These are phyloP conservation scores for Phyllosticta citribraziliensis DNA, from an alignment of 2,329 filamentous ascomycete genomes.

Conservation along the genomic window DNA sequence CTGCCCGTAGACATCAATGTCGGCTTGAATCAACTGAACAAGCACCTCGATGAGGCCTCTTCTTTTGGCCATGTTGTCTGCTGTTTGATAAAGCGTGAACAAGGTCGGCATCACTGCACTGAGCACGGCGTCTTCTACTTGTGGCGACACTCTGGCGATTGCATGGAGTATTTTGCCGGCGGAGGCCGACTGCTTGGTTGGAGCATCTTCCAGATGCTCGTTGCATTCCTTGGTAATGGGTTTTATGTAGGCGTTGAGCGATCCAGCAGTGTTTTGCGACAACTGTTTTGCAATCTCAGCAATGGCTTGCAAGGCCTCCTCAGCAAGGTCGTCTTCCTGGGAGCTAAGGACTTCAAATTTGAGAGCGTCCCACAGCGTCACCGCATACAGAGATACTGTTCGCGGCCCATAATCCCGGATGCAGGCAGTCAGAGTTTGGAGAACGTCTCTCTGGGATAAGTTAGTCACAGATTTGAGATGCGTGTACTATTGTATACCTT, in stretches of 20 bases:
- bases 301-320: constrained; percentile 47
- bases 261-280: constrained; percentile 38
- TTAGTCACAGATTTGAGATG: background rate
- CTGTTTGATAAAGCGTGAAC: constrained; percentile 50
- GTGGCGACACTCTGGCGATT: constrained; percentile 44
- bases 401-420: constrained; percentile 48
- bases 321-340: constrained; percentile 55
- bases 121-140: constrained; percentile 46
- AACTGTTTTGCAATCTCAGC: constrained; percentile 47
- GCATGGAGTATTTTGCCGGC: constrained; percentile 51
- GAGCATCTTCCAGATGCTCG: constrained; percentile 57
- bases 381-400: constrained; percentile 52
- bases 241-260: constrained; percentile 45
- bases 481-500: constrained; percentile 37
- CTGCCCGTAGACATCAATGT: constrained; percentile 46
- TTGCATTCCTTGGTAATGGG: constrained; percentile 58
- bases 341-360: constrained; percentile 61
- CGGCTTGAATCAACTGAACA: constrained; percentile 48
- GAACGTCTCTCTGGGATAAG: constrained; percentile 46
- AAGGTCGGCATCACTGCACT: constrained; percentile 48
- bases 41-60: constrained; percentile 53
- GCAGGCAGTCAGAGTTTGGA: constrained; percentile 53
- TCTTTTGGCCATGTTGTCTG: constrained; percentile 52
- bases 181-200: constrained; percentile 58
- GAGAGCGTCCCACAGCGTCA: constrained; percentile 57